Evolutionary conservation across 345 rosid species (phyloP).

Genomic region (Pistacia integerrima): DNA sequence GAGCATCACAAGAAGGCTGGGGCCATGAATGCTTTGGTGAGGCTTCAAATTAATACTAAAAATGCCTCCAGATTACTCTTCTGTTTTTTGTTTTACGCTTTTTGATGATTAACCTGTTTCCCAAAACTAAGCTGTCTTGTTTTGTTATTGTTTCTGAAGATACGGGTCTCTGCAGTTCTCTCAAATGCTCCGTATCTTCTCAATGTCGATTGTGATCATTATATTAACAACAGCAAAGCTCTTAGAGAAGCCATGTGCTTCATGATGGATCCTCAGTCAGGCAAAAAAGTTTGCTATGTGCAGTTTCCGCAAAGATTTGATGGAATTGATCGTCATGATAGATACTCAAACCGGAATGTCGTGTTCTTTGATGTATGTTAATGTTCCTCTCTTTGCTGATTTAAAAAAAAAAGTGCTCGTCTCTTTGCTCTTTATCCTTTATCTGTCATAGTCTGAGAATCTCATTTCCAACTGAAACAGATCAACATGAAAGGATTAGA

Average conservation of each 20-base stretch:
- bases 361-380: conserved; percentile 94
- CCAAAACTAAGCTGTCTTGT: conserved; percentile 10
- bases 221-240: conserved; percentile 92
- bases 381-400: neutral
- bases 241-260: conserved; percentile 99
- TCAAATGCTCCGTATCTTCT: conserved; percentile 94
- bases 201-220: conserved; percentile 95
- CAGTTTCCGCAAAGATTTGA: conserved; percentile 99
- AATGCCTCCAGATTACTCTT: neutral
- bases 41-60: conserved; percentile 4
- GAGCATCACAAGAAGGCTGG: conserved; percentile 99
- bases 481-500: conserved; percentile 99
- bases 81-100: neutral
- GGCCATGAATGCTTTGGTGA: conserved; percentile 94
- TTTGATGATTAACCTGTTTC: neutral
- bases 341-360: conserved; percentile 92
- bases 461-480: conserved; percentile 43
- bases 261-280: conserved; percentile 93
- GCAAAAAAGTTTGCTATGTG: conserved; percentile 94
- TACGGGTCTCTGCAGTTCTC: conserved; percentile 91
- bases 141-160: conserved; percentile 35
- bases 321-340: conserved; percentile 95
- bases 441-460: neutral
- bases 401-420: too few species aligned
- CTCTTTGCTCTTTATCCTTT: neutral